These are phyloP conservation scores for Pseudohyphozyma bogoriensis DNA, from an alignment of 768 basidiomycete genomes.

Conservation along the genomic window DNA sequence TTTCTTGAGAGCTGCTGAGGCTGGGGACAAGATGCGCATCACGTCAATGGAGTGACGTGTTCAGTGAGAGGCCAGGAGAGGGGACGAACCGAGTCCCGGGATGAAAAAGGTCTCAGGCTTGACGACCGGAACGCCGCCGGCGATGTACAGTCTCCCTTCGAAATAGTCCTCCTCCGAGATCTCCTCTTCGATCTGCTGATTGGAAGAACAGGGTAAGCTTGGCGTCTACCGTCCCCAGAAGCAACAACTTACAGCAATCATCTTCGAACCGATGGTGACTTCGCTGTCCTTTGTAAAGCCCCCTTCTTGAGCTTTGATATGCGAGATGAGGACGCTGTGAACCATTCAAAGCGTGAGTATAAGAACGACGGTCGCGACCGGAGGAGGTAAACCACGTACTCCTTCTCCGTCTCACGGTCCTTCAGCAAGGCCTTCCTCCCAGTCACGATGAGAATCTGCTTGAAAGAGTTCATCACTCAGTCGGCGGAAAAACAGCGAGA, in stretches of 20 bases:
- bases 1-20: no score
- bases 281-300: no score
- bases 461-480: background rate
- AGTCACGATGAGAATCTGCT: conserved; percentile 19
- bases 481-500: background rate
- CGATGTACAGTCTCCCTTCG: background rate
- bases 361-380: background rate
- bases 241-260: conserved; percentile 14
- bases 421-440: conserved; percentile 27
- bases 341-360: no score
- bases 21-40: no score
- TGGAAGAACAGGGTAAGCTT: background rate
- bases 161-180: background rate
- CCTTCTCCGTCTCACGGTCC: conserved; percentile 22
- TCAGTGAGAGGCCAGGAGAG: no score
- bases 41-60: no score
- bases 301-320: no score
- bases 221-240: no score
- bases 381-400: conserved; percentile 13
- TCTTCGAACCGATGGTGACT: conserved; percentile 33
- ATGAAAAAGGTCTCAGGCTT: no score
- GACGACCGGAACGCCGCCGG: background rate
- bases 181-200: background rate
- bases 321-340: no score
- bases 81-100: no score